Base-by-base conservation (phyloP, 2,329 filamentous ascomycete genomes). In the Exophiala sp. region DNA sequence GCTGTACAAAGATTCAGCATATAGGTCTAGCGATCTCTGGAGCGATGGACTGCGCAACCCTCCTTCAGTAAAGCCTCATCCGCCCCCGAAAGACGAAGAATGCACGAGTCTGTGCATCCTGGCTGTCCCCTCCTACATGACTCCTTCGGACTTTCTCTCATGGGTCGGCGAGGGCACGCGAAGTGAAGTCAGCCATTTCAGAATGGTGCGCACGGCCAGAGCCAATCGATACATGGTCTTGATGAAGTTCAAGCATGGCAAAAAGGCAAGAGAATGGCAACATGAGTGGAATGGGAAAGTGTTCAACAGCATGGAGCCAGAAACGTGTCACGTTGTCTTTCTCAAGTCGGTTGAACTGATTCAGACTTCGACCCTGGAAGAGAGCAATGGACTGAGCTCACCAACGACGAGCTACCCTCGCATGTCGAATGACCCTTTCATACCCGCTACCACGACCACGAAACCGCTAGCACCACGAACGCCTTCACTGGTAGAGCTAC, bases 181-280 rank as follows among this genome's bases (percentile, higher is more conserved):
- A 68, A 83, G 88, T 54, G 82, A 91, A 56, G 89, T 99, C 54
- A 94, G 87, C 64, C 94, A 99, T 74, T 96, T 96, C 68, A 81
- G 94, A 49, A 90, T 99, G 83, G 88, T 99, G 52, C 86, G 91
- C 77, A 97, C 94, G 1, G 88, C 87, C 50, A 81, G 86, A 59
- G 86, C 90, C 69, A 96, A 95, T 70, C 84, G 91, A 58, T 97
- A 97, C 73, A 88, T 99, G 78, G 92, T 95, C 21, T 77, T 99
- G 57, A 88, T 99, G 82, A 96, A 96, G 73, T 96, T 97, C 68
- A 82, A 89, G 44, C 85, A 87, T 60, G 81, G 82, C 29, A 82
- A 81, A 65, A 83, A 83, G 58, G 94, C 94, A 11, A 84, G 79
- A 63, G 80, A 84, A 47, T 99, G 92, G 87, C 86, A 88, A 65